These are phyloP conservation scores for Penicillium angulare DNA, from an alignment of 495 filamentous ascomycete species.

Conservation along the genomic window DNA sequence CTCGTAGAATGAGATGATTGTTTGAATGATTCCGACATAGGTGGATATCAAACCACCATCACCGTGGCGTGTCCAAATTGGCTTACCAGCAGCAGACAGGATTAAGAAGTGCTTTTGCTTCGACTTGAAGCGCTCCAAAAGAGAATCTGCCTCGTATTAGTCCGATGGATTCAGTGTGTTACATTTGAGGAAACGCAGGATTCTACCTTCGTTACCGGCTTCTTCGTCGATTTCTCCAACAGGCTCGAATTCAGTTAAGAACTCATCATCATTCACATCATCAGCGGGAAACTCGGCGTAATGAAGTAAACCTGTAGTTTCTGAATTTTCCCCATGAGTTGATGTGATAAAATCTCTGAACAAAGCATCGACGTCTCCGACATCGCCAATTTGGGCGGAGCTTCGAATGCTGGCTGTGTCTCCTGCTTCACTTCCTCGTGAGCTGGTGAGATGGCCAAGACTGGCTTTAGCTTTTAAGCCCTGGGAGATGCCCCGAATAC, in stretches of 20 bases:
- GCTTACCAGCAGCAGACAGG: constrained; percentile 94
- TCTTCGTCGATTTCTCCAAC: constrained; percentile 63
- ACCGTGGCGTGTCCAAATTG: constrained; percentile 93
- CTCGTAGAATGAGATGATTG: constrained; percentile 96
- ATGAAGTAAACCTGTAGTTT: constrained; percentile 35
- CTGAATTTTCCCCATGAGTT: constrained; percentile 16
- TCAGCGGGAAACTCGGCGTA: constrained; percentile 55
- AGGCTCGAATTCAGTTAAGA: constrained; percentile 75
- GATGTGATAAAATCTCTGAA: constrained; percentile 62
- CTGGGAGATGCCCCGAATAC: constrained; percentile 33
- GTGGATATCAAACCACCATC: constrained; percentile 83
- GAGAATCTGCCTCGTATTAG: constrained; percentile 47
- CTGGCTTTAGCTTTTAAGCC: constrained; percentile 41
- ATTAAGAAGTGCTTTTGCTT: constrained; percentile 97
- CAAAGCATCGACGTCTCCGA: constrained; percentile 78
- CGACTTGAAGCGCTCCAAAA: constrained; percentile 73
- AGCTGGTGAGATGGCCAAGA: constrained; percentile 45
- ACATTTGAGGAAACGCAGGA: constrained; percentile 9
- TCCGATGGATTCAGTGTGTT: not conserved
- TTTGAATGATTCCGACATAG: constrained; percentile 95
- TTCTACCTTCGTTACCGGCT: constrained; percentile 68
- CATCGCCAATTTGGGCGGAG: constrained; percentile 70
- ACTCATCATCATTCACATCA: constrained; percentile 54
- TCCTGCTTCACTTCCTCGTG: constrained; percentile 61
- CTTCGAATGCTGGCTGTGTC: constrained; percentile 85